These are phyloP conservation scores for Omphalotus guepiniiformis DNA, from an alignment of 768 basidiomycete genomes.

Conservation along the genomic window DNA sequence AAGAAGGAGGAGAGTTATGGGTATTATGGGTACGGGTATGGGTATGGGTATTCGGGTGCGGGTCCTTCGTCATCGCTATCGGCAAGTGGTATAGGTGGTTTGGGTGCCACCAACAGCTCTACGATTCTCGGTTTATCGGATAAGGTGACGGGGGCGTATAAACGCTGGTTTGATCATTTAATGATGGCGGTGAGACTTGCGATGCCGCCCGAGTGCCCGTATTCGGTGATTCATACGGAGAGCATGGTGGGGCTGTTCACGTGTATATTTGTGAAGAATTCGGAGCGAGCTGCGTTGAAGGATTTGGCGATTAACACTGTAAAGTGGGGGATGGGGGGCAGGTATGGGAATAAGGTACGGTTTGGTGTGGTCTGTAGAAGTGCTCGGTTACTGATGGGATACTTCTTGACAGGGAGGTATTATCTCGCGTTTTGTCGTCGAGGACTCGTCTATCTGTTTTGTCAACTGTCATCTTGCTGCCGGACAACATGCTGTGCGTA, in stretches of 20 bases:
- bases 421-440: slow-evolving; percentile 82
- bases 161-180: slow-evolving; percentile 83
- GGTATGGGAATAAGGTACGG: slow-evolving; percentile 93
- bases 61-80: too few relatives aligned
- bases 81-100: too few relatives aligned
- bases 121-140: slow-evolving; percentile 51
- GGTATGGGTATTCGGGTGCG: too few relatives aligned
- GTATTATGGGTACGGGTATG: too few relatives aligned
- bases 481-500: slow-evolving; percentile 77
- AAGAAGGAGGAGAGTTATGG: too few relatives aligned
- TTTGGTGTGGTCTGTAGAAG: not conserved
- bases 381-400: slow-evolving; percentile 5
- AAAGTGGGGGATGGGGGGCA: slow-evolving; percentile 89
- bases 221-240: slow-evolving; percentile 79
- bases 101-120: too few relatives aligned
- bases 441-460: slow-evolving; percentile 91
- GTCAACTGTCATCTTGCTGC: slow-evolving; percentile 98
- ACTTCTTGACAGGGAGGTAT: slow-evolving; percentile 72
- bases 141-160: slow-evolving; percentile 83
- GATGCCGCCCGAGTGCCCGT: slow-evolving; percentile 71
- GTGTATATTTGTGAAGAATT: slow-evolving; percentile 68
- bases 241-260: slow-evolving; percentile 67
- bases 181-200: slow-evolving; percentile 64
- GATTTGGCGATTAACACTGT: slow-evolving; percentile 75
- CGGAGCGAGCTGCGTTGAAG: slow-evolving; percentile 55